Base-by-base conservation (phyloP, 192 early-diverging fungal species). In the Podila horticola region DNA sequence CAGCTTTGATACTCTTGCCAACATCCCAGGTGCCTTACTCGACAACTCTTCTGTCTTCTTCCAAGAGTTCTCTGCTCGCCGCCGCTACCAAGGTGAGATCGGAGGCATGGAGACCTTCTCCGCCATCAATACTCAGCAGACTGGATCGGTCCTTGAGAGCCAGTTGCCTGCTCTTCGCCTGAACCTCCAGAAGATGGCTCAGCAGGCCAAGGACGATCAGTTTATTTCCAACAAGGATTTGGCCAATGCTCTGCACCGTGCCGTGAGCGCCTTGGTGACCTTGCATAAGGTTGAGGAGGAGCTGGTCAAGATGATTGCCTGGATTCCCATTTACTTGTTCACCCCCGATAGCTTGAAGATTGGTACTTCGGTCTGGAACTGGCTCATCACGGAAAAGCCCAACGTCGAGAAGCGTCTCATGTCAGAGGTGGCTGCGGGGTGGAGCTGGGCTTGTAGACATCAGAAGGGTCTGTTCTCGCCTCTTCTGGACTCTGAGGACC, bases 351-450 rank as follows among this genome's bases (percentile, higher is more conserved):
- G 92, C 38, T 87, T 99, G 87, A 93, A 95, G 64, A 90, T 94
- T 41, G 91, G 92, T n/a, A 88, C 92, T 2, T 87, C 92, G 7
- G 91, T 95, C n/a, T 99, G 96, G 97, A 95, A 90, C 49, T 94
- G 92, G 91, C 82, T 99, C 48, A 90, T 98, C 58, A 90, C 91
- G 17, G 90, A 95, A 58, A 89, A 91, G 45, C 88, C 94, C 24
- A 90, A 89, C 3, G 74, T 92, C 19, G 93, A 93, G 66, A 88
- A 90, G 5, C 84, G 93, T 29, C 87, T 98, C 52, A 93, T 99
- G 90, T 88, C 90, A 11, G 92, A 98, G 65, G 89, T 99, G 65
- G 86, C 94, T 7, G 82, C 89, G 19, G 90, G 91, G 11, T 99
- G 98, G 98, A 90, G 90, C 52, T 94, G 91, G 87, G 90, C 92